Percentiles rank a stretch among this genome's conserved stretches.
Conservation (phyloP, 164 flowering plant genomes). For the Aristolochia californica region DNA sequence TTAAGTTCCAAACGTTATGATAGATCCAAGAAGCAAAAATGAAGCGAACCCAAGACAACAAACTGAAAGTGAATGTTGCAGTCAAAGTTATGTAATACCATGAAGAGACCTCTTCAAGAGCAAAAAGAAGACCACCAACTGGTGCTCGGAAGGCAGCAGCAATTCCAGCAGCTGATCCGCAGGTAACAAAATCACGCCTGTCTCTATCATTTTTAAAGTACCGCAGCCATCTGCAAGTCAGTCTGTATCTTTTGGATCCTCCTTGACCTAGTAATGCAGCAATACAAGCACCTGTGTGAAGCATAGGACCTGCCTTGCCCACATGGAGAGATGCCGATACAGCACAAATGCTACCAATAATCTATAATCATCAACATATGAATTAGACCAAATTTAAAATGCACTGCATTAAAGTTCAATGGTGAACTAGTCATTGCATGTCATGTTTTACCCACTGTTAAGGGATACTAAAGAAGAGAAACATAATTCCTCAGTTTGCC, state of each 20-base stretch:
- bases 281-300: slow-evolving; percentile 80
- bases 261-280: slow-evolving; percentile 78
- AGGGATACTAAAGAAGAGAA: too few species aligned
- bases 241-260: slow-evolving; percentile 59
- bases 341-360: slow-evolving; percentile 67
- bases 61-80: too few species aligned
- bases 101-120: slow-evolving; percentile 87
- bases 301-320: slow-evolving; percentile 96
- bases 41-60: background rate
- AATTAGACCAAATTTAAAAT: background rate
- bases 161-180: slow-evolving; percentile 92
- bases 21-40: background rate
- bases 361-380: slow-evolving; percentile 24
- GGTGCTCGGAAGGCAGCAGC: slow-evolving; percentile 97
- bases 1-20: background rate
- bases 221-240: slow-evolving; percentile 81
- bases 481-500: too few species aligned
- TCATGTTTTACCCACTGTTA: too few species aligned
- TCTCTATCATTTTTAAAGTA: slow-evolving; percentile 85
- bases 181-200: slow-evolving; percentile 76
- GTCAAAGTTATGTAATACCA: slow-evolving; percentile 31
- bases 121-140: slow-evolving; percentile 88
- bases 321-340: slow-evolving; percentile 70
- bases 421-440: background rate
- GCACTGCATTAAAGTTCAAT: background rate